Evolutionary conservation across 176 grass and related monocot species (phyloP), one percentile per base, ranked within the genome.

Genomic region (Eleusine indica): DNA sequence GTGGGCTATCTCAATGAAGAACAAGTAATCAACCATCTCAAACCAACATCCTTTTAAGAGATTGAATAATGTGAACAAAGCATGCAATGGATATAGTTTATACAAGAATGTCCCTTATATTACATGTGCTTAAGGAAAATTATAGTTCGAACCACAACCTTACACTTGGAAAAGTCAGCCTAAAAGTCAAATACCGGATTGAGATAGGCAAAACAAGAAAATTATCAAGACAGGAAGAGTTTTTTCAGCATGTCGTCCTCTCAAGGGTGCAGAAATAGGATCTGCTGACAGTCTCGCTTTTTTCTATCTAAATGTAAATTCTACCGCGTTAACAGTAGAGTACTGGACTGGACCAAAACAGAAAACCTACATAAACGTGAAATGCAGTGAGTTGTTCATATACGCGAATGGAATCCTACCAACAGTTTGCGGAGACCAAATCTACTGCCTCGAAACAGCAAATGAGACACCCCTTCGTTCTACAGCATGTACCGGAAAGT

Each of bases 51-150:
- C 64, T 48, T 19, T 43, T 17, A 37, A 49, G 9, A n/a, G 11
- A 38, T 2, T 35, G 47, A 80, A 56, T 18, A 51, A 67, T 22
- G 28, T 8, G 29, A 32, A 65, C 12, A 14, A 28, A 14, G 5
- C 10, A 4, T 30, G 28, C 4, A 11, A 52, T 22, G 10, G 21
- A 39, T 68, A 17, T 25, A 16, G n/a, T 30, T 77, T 16, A 77
- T 16, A 77, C 41, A 14, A 77, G 21, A 43, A 43, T 13, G 7
- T 14, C 21, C 44, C 66, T 67, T 42, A 67, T 67, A 83, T 67
- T 75, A 61, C 61, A 83, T 67, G 60, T 21, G 25, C 46, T 42
- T 25, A 22, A 17, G 32, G 9, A 75, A 68, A 25, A 76, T 35
- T 16, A 68, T 53, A 16, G 74, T 64, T 9, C 1, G 6, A 17